Evolutionary conservation across 2,329 filamentous ascomycete genomes (phyloP).

Genomic region (Fusarium verrucosum): DNA sequence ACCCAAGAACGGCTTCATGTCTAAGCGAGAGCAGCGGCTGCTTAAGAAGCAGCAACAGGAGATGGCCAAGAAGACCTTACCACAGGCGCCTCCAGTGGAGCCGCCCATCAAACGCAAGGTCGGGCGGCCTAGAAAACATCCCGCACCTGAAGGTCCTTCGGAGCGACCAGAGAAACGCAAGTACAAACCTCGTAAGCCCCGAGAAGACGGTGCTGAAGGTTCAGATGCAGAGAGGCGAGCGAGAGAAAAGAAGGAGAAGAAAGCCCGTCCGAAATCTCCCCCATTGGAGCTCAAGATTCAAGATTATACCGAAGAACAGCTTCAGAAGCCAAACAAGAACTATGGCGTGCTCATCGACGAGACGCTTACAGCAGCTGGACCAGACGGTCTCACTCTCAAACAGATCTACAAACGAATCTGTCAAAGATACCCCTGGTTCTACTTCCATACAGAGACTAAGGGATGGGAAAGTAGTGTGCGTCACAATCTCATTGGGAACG

Average conservation of each 20-base stretch:
- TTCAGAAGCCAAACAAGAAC: constrained; percentile 70
- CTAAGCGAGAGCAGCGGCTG: constrained; percentile 75
- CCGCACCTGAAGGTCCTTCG: constrained; percentile 63
- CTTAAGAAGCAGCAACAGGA: constrained; percentile 66
- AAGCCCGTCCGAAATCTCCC: constrained; percentile 67
- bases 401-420: constrained; percentile 72
- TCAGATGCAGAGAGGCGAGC: constrained; percentile 65
- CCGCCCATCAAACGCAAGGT: constrained; percentile 70
- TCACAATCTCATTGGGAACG: constrained; percentile 70
- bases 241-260: constrained; percentile 69
- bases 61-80: constrained; percentile 61
- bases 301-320: constrained; percentile 66
- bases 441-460: constrained; percentile 68
- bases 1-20: constrained; percentile 85
- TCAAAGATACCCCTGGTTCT: constrained; percentile 66
- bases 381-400: constrained; percentile 65
- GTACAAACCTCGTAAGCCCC: constrained; percentile 70
- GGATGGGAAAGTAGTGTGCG: constrained; percentile 74
- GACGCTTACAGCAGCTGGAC: constrained; percentile 63
- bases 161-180: constrained; percentile 70
- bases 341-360: constrained; percentile 70
- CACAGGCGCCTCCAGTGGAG: constrained; percentile 58
- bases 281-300: constrained; percentile 64
- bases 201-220: constrained; percentile 64
- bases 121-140: constrained; percentile 71